Conservation (phyloP, 2,329 filamentous ascomycete genomes). For the Nothomitra cinnamomea region DNA sequence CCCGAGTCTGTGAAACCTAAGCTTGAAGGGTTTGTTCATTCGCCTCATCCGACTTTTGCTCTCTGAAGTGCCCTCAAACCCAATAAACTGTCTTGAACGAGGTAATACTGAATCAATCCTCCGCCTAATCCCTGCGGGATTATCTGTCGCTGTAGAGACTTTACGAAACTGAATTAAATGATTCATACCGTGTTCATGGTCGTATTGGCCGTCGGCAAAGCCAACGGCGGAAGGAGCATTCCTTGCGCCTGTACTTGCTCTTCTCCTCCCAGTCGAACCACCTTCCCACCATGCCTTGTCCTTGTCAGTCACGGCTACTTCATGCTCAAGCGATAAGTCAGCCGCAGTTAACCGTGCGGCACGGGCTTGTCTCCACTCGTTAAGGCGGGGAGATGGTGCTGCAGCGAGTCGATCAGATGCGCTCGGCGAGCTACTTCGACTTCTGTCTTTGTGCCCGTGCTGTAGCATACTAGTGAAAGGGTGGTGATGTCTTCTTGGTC, state of each 20-base stretch:
- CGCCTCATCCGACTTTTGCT: background rate
- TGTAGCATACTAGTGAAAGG: constrained; percentile 16
- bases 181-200: constrained; percentile 1
- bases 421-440: background rate
- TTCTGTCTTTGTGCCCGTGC: constrained; percentile 10
- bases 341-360: constrained; percentile 23
- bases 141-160: background rate
- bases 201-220: background rate
- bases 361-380: constrained; percentile 31
- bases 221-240: background rate
- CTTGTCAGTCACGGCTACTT: constrained; percentile 8
- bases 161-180: background rate
- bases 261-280: background rate
- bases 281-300: constrained; percentile 6
- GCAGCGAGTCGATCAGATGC: background rate
- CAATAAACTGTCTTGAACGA: constrained; percentile 1
- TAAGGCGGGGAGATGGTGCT: constrained; percentile 29
- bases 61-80: constrained; percentile 4
- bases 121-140: background rate
- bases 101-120: constrained; percentile 1
- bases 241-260: background rate
- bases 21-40: background rate
- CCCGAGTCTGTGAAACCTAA: constrained; percentile 3
- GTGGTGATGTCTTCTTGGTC: constrained; percentile 12
- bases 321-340: constrained; percentile 26